Evolutionary conservation across 352 stramenopile genomes (phyloP), one percentile per base, ranked within the genome.

Genomic region (Phytophthora aleatoria): DNA sequence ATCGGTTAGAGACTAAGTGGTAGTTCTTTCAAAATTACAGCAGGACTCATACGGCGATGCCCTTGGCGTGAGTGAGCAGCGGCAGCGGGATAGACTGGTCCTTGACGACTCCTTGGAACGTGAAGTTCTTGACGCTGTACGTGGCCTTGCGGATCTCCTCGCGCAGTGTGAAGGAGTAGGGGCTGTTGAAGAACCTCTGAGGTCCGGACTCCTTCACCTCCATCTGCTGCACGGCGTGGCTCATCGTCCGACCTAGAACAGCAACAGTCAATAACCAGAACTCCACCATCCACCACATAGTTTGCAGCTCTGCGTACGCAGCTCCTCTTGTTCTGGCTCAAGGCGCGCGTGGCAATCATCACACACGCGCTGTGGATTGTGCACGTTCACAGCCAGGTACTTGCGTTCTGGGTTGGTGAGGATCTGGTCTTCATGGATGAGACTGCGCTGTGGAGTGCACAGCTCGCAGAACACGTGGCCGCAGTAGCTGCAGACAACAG

Each of bases 101-200:
- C 73, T 96, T 95, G 63, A 97, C 91, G 20, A 95, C 76, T 26
- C 86, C 89, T 56, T 91, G 71, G 57, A 85, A 90, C 59, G 93
- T 93, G 48, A 98, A 97, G 65, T 97, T 98, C 67, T 96, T 83
- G 58, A 98, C 78, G 62, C 91, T 96, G 73, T 97, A 96, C 7
- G 91, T 90, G 16, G 94, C 93, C 73, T 98, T 98, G 65, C 85
- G 77, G 56, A 98, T 92, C 79, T 98, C 94, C 48, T 94, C 90
- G 31, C 79, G 79, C 61, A 98, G 78, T 27, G 94, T 97, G 60
- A 94, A 94, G 54, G 87, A 94, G 75, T 93, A 95, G 5, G 87
- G 87, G 47, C 73, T 85, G 72, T 94, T 95, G 54, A 95, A 78
- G 53, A 93, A 91, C 26, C 82, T 79, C 67, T 91, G 77, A 13